Percentiles rank a stretch among this genome's conserved stretches.
Conservation (phyloP, 768 basidiomycete species). For the Pleurotus ostreatus region DNA sequence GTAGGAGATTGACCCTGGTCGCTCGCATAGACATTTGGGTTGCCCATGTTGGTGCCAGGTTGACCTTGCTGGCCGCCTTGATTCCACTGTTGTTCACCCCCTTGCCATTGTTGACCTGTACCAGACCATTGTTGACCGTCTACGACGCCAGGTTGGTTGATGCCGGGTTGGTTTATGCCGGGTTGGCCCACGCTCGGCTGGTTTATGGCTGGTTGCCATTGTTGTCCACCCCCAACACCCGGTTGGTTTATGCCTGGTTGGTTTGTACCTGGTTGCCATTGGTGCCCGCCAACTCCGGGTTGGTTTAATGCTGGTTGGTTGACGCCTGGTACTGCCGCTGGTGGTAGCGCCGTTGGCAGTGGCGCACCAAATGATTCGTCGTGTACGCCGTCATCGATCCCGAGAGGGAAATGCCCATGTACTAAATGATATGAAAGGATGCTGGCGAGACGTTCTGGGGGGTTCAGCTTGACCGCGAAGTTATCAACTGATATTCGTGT, state of each 20-base stretch:
- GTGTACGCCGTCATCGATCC: neutral
- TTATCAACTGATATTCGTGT: conserved; percentile 20
- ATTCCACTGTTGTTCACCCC: neutral
- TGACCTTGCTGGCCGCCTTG: neutral
- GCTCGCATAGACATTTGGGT: neutral
- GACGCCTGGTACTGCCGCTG: neutral
- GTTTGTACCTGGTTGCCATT: neutral
- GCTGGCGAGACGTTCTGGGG: conserved; percentile 32
- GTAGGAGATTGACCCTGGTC: neutral
- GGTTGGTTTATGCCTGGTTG: neutral
- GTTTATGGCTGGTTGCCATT: neutral
- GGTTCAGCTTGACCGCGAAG: conserved; percentile 24
- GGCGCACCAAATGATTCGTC: conserved; percentile 4
- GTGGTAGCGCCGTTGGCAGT: neutral
- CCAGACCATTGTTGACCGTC: neutral
- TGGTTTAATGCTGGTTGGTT: neutral
- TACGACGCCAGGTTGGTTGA: neutral
- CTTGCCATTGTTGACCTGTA: neutral
- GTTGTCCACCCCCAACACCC: neutral
- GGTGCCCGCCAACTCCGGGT: neutral
- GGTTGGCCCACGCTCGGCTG: neutral
- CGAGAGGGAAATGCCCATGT: conserved; percentile 39
- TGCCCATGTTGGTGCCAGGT: neutral
- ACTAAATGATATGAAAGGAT: conserved; percentile 57
- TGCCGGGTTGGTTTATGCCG: neutral